Evolutionary conservation across 345 rosid species (phyloP), one percentile per base, ranked within the genome.

Genomic region (Trapa bicornis): DNA sequence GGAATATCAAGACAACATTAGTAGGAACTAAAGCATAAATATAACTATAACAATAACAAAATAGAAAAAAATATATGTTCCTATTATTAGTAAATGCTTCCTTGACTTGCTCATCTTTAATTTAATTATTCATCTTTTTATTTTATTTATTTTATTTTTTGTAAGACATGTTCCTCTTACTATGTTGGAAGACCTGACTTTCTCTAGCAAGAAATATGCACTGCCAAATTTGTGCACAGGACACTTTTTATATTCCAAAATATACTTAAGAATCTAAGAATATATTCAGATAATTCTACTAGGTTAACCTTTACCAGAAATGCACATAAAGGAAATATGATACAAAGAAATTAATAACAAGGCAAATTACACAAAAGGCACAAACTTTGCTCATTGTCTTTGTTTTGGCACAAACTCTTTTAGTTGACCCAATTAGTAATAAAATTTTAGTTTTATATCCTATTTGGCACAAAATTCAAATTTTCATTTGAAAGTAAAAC

Each of bases 1-100:
- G 87, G 64, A 68, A 64, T 65, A 77, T 68, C 76, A 62, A 76
- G 36, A 2, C 35, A 33, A 48, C 22, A 4, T 32, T 35, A 7
- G 37, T 13, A 48, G 65, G 15, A 54, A 65, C 37, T 42, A 65
- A 65, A 65, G 22, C 42, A 42, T 12, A 58, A 64, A 38, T 42
- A 38, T 7, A 3, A 12, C 47, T 38, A 62, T 22, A 22, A 22
- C 29, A 62, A 8, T 13, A 64, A 65, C 17, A 65, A 16, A 65
- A 65, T 3, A 22, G 16, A 41, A 43, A 29, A 5, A 65, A 65
- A 1, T 4, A 29, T 42, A 22, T n/a, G 15, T 17, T 22, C 8
- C 53, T n/a, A 43, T 41, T 41, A 1, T 43, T 32, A 65, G 17
- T 42, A 58, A 17, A 54, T 54, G 60, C 11, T 54, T 22, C 56